Evolutionary conservation across 352 stramenopile genomes (phyloP), one percentile per base, ranked within the genome.

Genomic region (Phytopythium kandeliae): DNA sequence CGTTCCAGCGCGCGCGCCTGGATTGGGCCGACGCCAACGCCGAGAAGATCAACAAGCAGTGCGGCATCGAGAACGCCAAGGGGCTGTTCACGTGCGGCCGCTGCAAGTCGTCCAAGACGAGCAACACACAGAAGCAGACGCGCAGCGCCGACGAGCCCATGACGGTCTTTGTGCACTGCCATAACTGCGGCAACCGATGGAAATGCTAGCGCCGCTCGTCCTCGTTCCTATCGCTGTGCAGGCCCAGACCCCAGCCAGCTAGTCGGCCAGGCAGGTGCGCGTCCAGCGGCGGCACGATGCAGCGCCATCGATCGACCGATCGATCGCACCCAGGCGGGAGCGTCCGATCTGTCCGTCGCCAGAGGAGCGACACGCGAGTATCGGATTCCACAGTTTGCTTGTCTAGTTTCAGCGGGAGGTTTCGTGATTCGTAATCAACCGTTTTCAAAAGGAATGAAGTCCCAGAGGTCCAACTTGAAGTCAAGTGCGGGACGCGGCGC

Each of bases 101-200:
- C 57, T 98, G 96, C 74, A 98, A 98, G 64, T 97, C 84, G 36
- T 88, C 81, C 48, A 98, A 98, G 66, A 98, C 93, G 28, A 97
- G 87, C 55, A 98, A 97, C 76, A 98, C 90, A 58, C 92, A 98
- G 74, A 98, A 98, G 64, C 96, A 99, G 74, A 99, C 96, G 30
- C 88, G 95, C 59, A 97, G 88, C 79, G 96, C 96, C 22, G 95
- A 99, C 94, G 96, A 99, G 64, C 96, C 96, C 9, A 99, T 99
- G 96, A 99, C 95, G 19, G 92, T 98, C 13, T 98, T 98, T 73
- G 89, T 98, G 37, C 78, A 97, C 54, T 98, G 95, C 73, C 74
- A 97, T 79, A 97, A 98, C 67, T 98, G 95, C 67, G 94, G 92
- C 55, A 98, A 98, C 55, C 79, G 93, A 72, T 98, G 92, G 92